A percentile compares a stretch with the other conserved stretches of the same genome.
phyloP scores from a whole-genome alignment of 2,329 filamentous ascomycete genomes.

The Pestalotiopsis sp. region DNA sequence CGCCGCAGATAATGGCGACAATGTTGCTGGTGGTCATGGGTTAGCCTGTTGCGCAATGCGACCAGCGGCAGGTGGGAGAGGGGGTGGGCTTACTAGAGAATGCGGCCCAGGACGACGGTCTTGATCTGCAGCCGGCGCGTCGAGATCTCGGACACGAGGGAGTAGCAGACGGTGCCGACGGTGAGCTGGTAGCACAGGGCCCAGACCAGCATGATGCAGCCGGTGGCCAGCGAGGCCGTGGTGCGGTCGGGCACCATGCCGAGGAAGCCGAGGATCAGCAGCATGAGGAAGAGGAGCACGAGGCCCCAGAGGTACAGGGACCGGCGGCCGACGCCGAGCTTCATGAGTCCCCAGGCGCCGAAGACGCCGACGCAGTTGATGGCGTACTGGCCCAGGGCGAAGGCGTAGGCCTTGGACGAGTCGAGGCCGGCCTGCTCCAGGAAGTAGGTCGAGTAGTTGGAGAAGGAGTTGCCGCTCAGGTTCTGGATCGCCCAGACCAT shows the following conservation, averaged over 20 bases:
- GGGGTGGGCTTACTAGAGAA: slow-evolving; percentile 60
- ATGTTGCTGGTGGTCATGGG: slow-evolving; percentile 59
- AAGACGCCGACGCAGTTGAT: slow-evolving; percentile 82
- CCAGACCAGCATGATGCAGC: slow-evolving; percentile 84
- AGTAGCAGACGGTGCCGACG: slow-evolving; percentile 89
- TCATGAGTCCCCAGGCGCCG: slow-evolving; percentile 81
- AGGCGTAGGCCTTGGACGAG: slow-evolving; percentile 55
- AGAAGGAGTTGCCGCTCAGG: slow-evolving; percentile 65
- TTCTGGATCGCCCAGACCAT: slow-evolving; percentile 68
- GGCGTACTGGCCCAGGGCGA: slow-evolving; percentile 66
- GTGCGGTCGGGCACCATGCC: slow-evolving; percentile 70
- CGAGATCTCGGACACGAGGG: slow-evolving; percentile 82
- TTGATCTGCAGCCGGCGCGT: slow-evolving; percentile 86
- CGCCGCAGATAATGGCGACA: slow-evolving; percentile 78
- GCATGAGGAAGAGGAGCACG: slow-evolving; percentile 72
- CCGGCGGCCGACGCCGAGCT: slow-evolving; percentile 72
- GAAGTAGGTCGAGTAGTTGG: slow-evolving; percentile 66
- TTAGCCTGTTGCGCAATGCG: slow-evolving; percentile 10
- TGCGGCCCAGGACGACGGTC: slow-evolving; percentile 84
- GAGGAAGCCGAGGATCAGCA: slow-evolving; percentile 83
- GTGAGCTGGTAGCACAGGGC: slow-evolving; percentile 83
- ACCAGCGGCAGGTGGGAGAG: background rate
- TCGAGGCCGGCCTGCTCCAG: slow-evolving; percentile 61
- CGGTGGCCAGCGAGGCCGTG: slow-evolving; percentile 73
- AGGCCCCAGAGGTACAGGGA: slow-evolving; percentile 75